Evolutionary conservation across 306 rosid species (phyloP), one percentile per base, ranked within the genome.

Genomic region (Cicer yamashitae): DNA sequence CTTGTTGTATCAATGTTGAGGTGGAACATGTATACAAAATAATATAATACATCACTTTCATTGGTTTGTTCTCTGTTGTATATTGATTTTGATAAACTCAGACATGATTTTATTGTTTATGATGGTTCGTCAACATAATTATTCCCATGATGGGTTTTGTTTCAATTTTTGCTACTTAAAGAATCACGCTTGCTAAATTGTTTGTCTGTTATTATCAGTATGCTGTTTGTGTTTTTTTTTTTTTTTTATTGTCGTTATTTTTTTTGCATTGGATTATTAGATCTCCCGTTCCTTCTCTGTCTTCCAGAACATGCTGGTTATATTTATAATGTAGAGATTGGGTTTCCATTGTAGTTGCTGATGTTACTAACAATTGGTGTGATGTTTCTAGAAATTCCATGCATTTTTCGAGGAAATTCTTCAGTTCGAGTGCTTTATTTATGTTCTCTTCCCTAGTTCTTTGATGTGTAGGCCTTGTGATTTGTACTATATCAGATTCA

Each of bases 1-100:
- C 18, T 63, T 82, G 45, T 12, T 70, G 76, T 71, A 13, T 73
- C 48, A 51, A 50, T 51, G 30, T 67, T 44, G 60, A 60, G 30
- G 75, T 43, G 57, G 77, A 78, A 73, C 37, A 13, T 13, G 11
- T 71, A 62, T 41, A 22, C 7, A 60, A 60, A 38, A 30, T n/a
- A 37, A 60, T 60, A 60, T 60, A 60, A 60, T 60, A 13, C 46
- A 53, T 62, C 40, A 25, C 53, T 68, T 73, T 11, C 50, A 38
- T 47, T 62, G 67, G 47, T 54, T 74, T 60, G 53, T 52, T 65
- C 20, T 73, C 48, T 41, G 38, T 57, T 76, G 85, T 76, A 65
- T 39, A 71, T 46, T 39, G 30, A 47, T 44, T 20, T 79, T 65
- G 20, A 17, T 67, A 22, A 79, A 25, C 34, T 25, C 34, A 25